These are phyloP conservation scores for Botryotinia globosa DNA, from an alignment of 2,329 filamentous ascomycete species.

Conservation along the genomic window DNA sequence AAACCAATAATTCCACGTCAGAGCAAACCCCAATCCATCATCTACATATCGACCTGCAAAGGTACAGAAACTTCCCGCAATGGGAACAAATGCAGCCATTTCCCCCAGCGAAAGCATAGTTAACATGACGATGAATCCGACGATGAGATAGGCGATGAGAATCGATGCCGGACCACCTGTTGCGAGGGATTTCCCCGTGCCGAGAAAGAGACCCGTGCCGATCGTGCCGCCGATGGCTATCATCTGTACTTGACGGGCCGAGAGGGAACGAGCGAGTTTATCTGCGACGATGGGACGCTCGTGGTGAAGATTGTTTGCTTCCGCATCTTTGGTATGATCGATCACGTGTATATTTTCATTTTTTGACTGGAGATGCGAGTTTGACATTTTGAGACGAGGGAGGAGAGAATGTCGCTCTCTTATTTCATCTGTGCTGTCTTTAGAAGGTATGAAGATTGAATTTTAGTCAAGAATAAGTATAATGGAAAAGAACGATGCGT, in stretches of 20 bases:
- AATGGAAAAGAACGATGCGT: not conserved
- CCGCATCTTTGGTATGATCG: not conserved
- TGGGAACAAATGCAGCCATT: conserved; percentile 57
- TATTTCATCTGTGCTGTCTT: not conserved
- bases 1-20: conserved; percentile 62
- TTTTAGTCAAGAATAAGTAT: not conserved
- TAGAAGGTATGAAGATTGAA: not conserved
- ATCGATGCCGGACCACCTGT: conserved; percentile 59
- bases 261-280: conserved; percentile 52
- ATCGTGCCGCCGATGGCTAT: conserved; percentile 61
- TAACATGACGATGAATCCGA: conserved; percentile 55
- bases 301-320: not conserved
- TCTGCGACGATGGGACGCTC: conserved; percentile 26
- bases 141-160: conserved; percentile 55
- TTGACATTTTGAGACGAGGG: not conserved
- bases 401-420: not conserved
- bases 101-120: conserved; percentile 60
- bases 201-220: conserved; percentile 60
- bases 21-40: conserved; percentile 52
- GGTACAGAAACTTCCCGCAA: conserved; percentile 54
- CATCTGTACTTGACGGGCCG: conserved; percentile 65
- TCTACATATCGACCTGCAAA: conserved; percentile 55
- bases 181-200: conserved; percentile 58
- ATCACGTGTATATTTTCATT: not conserved
- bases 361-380: not conserved